phyloP scores from a whole-genome alignment of 768 basidiomycete species.

The Lactifluus echinatus region DNA sequence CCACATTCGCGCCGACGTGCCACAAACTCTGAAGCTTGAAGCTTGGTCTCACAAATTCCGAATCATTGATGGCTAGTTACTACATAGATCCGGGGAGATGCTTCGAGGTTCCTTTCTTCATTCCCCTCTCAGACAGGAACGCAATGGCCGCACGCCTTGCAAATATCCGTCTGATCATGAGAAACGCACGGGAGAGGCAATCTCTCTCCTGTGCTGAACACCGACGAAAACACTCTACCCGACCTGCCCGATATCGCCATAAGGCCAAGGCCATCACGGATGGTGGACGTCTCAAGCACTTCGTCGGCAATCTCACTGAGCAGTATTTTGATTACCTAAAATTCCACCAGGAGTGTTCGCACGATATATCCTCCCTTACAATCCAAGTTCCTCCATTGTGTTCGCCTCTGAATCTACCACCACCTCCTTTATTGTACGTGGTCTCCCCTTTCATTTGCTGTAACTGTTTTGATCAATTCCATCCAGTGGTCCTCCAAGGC shows the following conservation, averaged over 20 bases:
- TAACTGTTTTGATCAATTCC: background rate
- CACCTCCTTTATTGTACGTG: constrained; percentile 9
- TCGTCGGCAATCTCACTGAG: constrained; percentile 5
- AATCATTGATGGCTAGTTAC: constrained; percentile 4
- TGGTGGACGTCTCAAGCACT: background rate
- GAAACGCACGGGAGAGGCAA: constrained; percentile 13
- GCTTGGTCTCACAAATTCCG: too few species aligned
- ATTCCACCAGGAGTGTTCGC: constrained; percentile 6
- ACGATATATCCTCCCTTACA: constrained; percentile 1
- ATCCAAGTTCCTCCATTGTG: constrained; percentile 5
- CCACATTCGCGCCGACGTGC: constrained; percentile 13
- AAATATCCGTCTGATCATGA: constrained; percentile 6
- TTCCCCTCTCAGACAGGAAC: constrained; percentile 8
- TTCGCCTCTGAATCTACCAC: background rate
- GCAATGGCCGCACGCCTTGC: constrained; percentile 9
- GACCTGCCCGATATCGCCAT: constrained; percentile 5
- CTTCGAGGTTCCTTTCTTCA: constrained; percentile 12
- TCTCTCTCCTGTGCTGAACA: constrained; percentile 6
- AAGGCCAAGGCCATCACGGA: constrained; percentile 7
- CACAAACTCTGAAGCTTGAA: constrained; percentile 6
- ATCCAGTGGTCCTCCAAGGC: constrained; percentile 9
- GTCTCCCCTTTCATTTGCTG: background rate
- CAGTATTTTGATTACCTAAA: constrained; percentile 8
- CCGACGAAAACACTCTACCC: background rate
- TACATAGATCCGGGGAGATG: constrained; percentile 15